These are phyloP conservation scores for Globisporangium alternatum DNA, from an alignment of 352 stramenopile genomes.

Conservation along the genomic window DNA sequence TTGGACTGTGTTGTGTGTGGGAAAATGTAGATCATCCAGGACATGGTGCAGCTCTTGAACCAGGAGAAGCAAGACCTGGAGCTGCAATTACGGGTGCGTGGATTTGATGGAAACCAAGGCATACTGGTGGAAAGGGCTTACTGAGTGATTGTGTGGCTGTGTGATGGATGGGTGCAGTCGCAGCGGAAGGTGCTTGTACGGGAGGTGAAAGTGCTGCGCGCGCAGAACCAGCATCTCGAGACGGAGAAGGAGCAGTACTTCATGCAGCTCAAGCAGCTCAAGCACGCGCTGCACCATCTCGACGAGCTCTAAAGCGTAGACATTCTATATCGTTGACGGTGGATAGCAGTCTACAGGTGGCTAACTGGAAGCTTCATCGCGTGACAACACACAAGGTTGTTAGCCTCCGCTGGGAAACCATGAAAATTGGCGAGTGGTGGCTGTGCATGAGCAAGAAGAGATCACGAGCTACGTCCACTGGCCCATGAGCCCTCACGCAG, in stretches of 20 bases:
- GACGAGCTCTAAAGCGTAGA: conserved; percentile 37
- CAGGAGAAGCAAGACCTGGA: conserved; percentile 80
- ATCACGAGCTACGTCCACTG: too few relatives aligned
- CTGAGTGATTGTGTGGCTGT: neutral
- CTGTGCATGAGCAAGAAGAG: too few relatives aligned
- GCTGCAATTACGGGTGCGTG: conserved; percentile 48
- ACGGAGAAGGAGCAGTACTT: conserved; percentile 73
- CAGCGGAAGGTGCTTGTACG: conserved; percentile 81
- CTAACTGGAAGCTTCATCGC: too few relatives aligned
- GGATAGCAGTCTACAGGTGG: too few relatives aligned
- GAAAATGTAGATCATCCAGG: conserved; percentile 60
- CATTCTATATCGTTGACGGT: neutral
- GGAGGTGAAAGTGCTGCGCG: conserved; percentile 71
- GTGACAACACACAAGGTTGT: too few relatives aligned
- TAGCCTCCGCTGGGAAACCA: too few relatives aligned
- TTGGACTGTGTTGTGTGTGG: neutral
- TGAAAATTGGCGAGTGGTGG: too few relatives aligned
- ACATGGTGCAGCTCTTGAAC: conserved; percentile 72
- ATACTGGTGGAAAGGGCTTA: neutral
- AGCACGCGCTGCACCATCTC: conserved; percentile 65
- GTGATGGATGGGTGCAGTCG: conserved; percentile 22
- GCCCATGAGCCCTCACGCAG: too few relatives aligned
- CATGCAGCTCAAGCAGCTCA: conserved; percentile 72
- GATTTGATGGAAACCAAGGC: neutral
- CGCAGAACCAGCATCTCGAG: conserved; percentile 62